Evolutionary conservation across 2,329 filamentous ascomycete species (phyloP), one percentile per base, ranked within the genome.

Genomic region (Neonectria sp.): DNA sequence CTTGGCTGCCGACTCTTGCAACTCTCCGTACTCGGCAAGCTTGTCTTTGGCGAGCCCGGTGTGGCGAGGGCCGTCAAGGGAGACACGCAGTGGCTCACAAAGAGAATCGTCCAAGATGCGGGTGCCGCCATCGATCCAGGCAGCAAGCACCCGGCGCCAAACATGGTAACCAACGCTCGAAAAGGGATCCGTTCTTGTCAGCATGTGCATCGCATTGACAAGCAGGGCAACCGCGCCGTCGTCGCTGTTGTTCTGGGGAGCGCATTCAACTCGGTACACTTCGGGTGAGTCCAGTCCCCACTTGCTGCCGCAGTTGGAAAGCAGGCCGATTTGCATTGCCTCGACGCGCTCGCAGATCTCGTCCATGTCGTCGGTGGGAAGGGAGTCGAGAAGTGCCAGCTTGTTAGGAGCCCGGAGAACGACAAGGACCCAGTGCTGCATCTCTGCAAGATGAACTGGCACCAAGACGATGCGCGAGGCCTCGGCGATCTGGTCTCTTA

Each of bases 331-430:
- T 27, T 49, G 46, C 46, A 49, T 49, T 3, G 13, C 24, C 6
- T 49, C 46, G 24, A 49, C 24, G 11, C 46, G 46, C 24, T 49
- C 46, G 46, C 46, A 49, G 6, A 49, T 49, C 46, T 49, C 46
- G 5, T 49, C 24, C 25, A 49, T 25, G 46, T 49, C 46, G 24
- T 29, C 24, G 21, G 46, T 49, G 24, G 24, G 46, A 15, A 49
- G 46, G 21, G 46, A 25, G 24, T 49, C 46, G 12, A 49, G 46
- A 25, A 49, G 46, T 7, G 46, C 46, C 24, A 49, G 46, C 25
- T 49, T 49, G 46, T 49, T 49, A 2, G 46, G 46, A 17, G 46
- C 46, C 2, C 25, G 46, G 15, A 49, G 46, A 17, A 49, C 46
- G 46, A 49, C 46, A 11, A 49, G 46, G 15, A 49, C 46, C 46